phyloP scores from a whole-genome alignment of 2,329 filamentous ascomycete species.

The Lasiodiplodia gonubiensis region DNA sequence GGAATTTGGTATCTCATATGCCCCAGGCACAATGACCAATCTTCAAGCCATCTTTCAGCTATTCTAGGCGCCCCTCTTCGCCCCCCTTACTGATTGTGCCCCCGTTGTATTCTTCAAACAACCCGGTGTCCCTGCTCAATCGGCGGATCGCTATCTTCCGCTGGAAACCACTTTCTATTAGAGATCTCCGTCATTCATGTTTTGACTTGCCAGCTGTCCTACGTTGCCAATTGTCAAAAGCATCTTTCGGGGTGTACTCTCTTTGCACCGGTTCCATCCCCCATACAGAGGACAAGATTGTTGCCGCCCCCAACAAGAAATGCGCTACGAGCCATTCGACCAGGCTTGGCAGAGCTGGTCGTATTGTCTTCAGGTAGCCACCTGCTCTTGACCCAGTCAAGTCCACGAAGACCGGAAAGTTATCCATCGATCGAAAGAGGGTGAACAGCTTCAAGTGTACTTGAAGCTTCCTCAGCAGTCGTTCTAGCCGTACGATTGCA shows the following conservation, averaged over 20 bases:
- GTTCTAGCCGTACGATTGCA: not conserved
- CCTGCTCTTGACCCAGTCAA: not conserved
- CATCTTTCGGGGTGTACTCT: not conserved
- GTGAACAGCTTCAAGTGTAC: conserved; percentile 36
- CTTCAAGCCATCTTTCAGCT: too few relatives aligned
- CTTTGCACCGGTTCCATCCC: conserved; percentile 1
- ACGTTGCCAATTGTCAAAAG: not conserved
- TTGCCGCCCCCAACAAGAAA: not conserved
- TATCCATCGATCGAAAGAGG: conserved; percentile 41
- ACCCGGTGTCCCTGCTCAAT: too few relatives aligned
- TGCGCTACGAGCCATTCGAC: not conserved
- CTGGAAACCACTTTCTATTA: not conserved
- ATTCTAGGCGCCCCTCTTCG: too few relatives aligned
- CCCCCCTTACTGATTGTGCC: too few relatives aligned
- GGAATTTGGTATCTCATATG: too few relatives aligned
- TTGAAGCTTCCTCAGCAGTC: conserved; percentile 30
- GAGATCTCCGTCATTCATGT: not conserved
- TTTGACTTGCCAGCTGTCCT: not conserved
- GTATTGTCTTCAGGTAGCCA: too few relatives aligned
- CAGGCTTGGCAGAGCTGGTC: not conserved
- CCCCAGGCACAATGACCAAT: too few relatives aligned
- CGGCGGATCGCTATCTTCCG: not conserved
- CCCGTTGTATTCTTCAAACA: too few relatives aligned
- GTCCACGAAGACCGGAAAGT: conserved; percentile 39
- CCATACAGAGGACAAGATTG: not conserved